phyloP scores from a whole-genome alignment of 164 flowering plant species.

The Platanus orientalis region DNA sequence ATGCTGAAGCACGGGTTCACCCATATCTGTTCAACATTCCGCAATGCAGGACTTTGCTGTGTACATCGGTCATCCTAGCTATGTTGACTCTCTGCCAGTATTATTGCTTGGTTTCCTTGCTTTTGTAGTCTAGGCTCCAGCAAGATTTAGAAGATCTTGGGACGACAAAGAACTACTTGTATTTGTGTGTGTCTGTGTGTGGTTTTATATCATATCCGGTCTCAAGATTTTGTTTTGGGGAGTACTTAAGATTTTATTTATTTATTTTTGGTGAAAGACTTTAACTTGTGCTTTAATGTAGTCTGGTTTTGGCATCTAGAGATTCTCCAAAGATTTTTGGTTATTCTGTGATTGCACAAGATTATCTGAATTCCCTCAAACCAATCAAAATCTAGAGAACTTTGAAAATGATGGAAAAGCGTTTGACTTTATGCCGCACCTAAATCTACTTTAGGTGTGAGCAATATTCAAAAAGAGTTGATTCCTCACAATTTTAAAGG shows the following conservation, averaged over 20 bases:
- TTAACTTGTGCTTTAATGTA: no score
- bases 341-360: neutral
- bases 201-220: no score
- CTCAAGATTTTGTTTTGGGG: no score
- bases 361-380: neutral
- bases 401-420: neutral
- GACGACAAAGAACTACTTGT: neutral
- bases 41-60: conserved; percentile 53
- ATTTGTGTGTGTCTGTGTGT: neutral
- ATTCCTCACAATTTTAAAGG: conserved; percentile 3
- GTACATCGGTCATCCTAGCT: conserved; percentile 48
- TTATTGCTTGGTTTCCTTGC: conserved; percentile 66
- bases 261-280: no score
- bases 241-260: no score
- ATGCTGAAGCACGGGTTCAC: conserved; percentile 75
- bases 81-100: conserved; percentile 52
- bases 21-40: conserved; percentile 66
- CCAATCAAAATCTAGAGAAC: neutral
- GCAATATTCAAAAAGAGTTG: neutral
- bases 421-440: neutral
- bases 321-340: neutral
- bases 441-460: neutral
- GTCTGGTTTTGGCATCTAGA: neutral
- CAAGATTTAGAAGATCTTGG: conserved; percentile 11
- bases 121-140: conserved; percentile 40